Evolutionary conservation across 225 moss, liverwort and hornwort genomes (phyloP).

Genomic region (Lunularia cruciata): DNA sequence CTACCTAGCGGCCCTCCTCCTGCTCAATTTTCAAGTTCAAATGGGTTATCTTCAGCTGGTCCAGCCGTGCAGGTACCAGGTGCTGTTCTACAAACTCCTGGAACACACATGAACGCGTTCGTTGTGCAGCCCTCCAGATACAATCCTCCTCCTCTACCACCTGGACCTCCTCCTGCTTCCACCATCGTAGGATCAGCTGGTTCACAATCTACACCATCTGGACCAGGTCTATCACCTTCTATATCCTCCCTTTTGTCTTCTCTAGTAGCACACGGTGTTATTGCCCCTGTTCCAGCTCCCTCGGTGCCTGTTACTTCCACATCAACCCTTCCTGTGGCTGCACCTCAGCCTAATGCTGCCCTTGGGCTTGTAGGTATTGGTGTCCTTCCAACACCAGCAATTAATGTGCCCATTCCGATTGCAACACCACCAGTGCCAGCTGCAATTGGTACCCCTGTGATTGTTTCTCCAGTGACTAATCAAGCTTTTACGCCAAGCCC

Average conservation of each 20-base stretch:
- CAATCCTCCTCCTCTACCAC: constrained; percentile 82
- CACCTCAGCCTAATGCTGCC: constrained; percentile 28
- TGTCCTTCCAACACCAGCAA: constrained; percentile 47
- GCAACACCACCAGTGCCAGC: constrained; percentile 29
- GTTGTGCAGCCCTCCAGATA: constrained; percentile 48
- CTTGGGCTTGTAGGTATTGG: constrained; percentile 48
- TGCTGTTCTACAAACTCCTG: constrained; percentile 38
- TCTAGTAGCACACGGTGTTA: constrained; percentile 84
- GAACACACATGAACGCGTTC: constrained; percentile 33
- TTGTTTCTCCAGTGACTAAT: constrained; percentile 28
- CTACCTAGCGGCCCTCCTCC: constrained; percentile 69
- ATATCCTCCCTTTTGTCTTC: constrained; percentile 74
- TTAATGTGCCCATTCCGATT: constrained; percentile 43
- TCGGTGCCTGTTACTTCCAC: constrained; percentile 37
- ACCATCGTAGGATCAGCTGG: constrained; percentile 54
- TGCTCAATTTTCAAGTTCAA: constrained; percentile 42
- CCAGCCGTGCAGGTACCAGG: constrained; percentile 44
- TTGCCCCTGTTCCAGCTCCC: constrained; percentile 49
- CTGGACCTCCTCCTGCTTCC: constrained; percentile 80
- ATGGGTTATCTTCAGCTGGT: constrained; percentile 41
- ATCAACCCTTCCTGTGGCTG: constrained; percentile 33
- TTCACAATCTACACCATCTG: constrained; percentile 41
- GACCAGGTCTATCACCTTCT: constrained; percentile 36
- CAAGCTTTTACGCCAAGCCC: constrained; percentile 27
- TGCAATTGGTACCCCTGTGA: constrained; percentile 14